Conservation (phyloP, 2,329 filamentous ascomycete genomes). For the Xylariaceae sp. region DNA sequence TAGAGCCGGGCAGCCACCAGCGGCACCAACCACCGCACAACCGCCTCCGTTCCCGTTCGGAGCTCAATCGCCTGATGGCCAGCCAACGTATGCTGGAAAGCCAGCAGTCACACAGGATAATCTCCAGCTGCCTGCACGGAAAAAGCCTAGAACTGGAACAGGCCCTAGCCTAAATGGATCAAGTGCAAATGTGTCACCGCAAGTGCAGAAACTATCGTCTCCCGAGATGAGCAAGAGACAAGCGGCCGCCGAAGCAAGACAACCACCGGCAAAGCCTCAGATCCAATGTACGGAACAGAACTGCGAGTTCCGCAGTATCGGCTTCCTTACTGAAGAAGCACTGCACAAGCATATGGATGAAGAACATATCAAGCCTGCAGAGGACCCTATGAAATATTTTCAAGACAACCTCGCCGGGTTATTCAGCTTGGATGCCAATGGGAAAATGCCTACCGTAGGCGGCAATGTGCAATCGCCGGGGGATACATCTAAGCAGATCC, state of each 20-base stretch:
- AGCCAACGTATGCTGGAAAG: slow-evolving; percentile 61
- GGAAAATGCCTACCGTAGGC: slow-evolving; percentile 45
- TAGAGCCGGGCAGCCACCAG: slow-evolving; percentile 58
- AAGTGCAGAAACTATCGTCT: slow-evolving; percentile 55
- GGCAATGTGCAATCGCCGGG: slow-evolving; percentile 34
- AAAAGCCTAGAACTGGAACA: slow-evolving; percentile 59
- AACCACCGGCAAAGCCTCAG: slow-evolving; percentile 48
- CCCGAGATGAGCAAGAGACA: slow-evolving; percentile 52
- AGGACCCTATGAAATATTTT: slow-evolving; percentile 62
- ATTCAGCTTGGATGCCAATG: slow-evolving; percentile 61
- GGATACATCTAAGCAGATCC: slow-evolving; percentile 56
- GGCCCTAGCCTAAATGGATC: slow-evolving; percentile 49
- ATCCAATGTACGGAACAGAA: slow-evolving; percentile 60
- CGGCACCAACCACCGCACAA: slow-evolving; percentile 63
- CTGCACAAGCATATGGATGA: slow-evolving; percentile 61
- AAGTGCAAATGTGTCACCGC: slow-evolving; percentile 54
- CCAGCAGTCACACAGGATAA: slow-evolving; percentile 59
- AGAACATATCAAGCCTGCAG: slow-evolving; percentile 63
- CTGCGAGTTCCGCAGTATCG: slow-evolving; percentile 58
- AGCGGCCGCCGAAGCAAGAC: slow-evolving; percentile 40
- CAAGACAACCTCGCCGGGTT: slow-evolving; percentile 56
- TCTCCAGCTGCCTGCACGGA: slow-evolving; percentile 62
- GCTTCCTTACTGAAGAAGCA: slow-evolving; percentile 62
- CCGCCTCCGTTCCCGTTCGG: slow-evolving; percentile 64
- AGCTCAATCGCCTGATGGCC: slow-evolving; percentile 64